Conservation (phyloP, 2,329 filamentous ascomycete genomes). For the Coniochaeta sp. region DNA sequence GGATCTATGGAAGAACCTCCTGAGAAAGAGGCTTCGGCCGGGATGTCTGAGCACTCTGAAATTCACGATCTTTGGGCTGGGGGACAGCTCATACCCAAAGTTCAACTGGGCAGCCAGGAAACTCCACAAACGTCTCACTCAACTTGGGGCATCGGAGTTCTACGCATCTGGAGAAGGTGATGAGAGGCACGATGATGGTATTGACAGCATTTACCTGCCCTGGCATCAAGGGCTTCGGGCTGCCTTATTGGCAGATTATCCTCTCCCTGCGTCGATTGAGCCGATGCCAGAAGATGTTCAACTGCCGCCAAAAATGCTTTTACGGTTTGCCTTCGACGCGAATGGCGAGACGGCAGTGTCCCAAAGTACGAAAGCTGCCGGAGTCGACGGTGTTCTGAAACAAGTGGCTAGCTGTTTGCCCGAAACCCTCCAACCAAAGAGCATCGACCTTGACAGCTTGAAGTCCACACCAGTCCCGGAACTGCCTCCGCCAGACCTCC, state of each 20-base stretch:
- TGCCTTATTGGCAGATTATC: constrained; percentile 58
- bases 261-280: constrained; percentile 56
- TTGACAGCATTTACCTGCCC: constrained; percentile 73
- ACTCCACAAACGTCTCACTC: constrained; percentile 72
- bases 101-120: constrained; percentile 93
- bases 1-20: constrained; percentile 75
- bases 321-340: constrained; percentile 10
- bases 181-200: constrained; percentile 88
- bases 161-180: constrained; percentile 80
- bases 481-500: constrained; percentile 24
- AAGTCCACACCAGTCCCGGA: background rate
- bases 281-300: constrained; percentile 69
- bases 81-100: constrained; percentile 92
- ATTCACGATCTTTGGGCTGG: constrained; percentile 85
- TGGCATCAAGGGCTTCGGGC: constrained; percentile 66
- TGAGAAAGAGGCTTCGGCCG: constrained; percentile 68
- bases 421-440: constrained; percentile 18
- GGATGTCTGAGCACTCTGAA: constrained; percentile 59
- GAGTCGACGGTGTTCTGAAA: background rate
- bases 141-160: constrained; percentile 73
- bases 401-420: background rate
- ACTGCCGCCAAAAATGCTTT: constrained; percentile 64
- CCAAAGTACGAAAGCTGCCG: background rate
- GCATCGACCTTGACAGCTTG: constrained; percentile 18
- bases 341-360: background rate